These are phyloP conservation scores for Saturnispora sekii DNA, from an alignment of 805 yeast genomes.

Conservation along the genomic window DNA sequence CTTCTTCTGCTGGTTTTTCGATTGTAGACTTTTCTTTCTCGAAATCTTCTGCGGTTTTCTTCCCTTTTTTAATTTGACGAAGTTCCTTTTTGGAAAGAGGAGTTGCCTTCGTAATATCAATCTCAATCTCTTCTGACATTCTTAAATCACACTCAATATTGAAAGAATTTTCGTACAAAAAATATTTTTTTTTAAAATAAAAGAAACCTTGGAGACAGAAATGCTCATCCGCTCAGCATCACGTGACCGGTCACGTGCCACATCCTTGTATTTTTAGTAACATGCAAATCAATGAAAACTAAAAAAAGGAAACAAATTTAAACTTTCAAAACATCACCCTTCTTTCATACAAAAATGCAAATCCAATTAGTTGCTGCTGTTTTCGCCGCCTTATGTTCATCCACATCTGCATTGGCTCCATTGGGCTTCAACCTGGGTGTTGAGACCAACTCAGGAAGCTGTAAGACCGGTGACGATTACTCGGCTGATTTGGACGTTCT, in stretches of 20 bases:
- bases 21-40: conserved; percentile 27
- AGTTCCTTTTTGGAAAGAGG: conserved; percentile 91
- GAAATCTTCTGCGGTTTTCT: conserved; percentile 49
- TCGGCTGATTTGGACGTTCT: conserved; percentile 54
- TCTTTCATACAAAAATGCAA: conserved; percentile 9
- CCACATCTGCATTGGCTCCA: conserved; percentile 20
- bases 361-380: conserved; percentile 18
- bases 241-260: too few species aligned
- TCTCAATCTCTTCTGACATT: conserved; percentile 45
- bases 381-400: conserved; percentile 15
- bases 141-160: neutral
- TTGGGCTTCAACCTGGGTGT: conserved; percentile 85
- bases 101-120: conserved; percentile 57
- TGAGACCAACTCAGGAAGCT: conserved; percentile 59
- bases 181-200: neutral
- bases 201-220: neutral
- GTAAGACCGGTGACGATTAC: conserved; percentile 69
- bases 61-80: conserved; percentile 73
- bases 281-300: neutral
- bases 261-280: neutral
- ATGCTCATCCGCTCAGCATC: conserved; percentile 1
- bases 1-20: conserved; percentile 17
- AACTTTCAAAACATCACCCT: neutral
- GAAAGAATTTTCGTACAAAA: neutral
- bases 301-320: neutral